Evolutionary conservation across 2,329 filamentous ascomycete genomes (phyloP), one percentile per base, ranked within the genome.

Genomic region (Fusarium humuli): DNA sequence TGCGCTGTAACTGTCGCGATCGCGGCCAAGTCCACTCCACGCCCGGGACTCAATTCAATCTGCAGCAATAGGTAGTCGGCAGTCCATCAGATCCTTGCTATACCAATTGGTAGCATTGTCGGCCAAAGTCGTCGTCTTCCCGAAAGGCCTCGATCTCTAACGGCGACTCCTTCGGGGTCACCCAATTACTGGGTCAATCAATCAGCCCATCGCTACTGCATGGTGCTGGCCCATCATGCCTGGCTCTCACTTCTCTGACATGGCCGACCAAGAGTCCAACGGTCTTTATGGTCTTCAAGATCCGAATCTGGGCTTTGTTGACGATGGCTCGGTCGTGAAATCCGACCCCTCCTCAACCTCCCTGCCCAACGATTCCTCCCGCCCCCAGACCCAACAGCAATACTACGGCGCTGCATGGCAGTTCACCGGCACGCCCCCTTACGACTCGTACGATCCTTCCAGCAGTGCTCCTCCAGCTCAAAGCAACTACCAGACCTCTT

Each of bases 391-490:
- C 74, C 76, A 74, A 73, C 70, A 74, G 65, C 71, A 70, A 61
- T 71, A 77, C 66, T 79, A 79, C 74, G 72, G 78, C 73, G 73
- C 82, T 57, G 76, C 83, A 77, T 88, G 85, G 85, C 75, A 79
- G 69, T 86, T 86, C 70, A 82, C 82, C 64, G 81, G 82, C 74
- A 81, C 81, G 14, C 82, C 84, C 66, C 82, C 83, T 47, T 85
- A 83, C 78, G 82, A 83, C 72, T 79, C 81, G 56, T 84, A 81
- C 77, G 80, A 82, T 77, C 74, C 78, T 70, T 79, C 72, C 75
- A 78, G 70, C 75, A 78, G 71, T 64, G 70, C 79, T 75, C 75
- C 81, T 72, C 67, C 79, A 63, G 55, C 75, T 61, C 75, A 75
- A 61, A 69, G 79, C 58, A 70, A 74, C 67, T 79, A 79, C 66